Conservation (phyloP, 2,329 filamentous ascomycete genomes). For the Sphaerostilbella broomeana region DNA sequence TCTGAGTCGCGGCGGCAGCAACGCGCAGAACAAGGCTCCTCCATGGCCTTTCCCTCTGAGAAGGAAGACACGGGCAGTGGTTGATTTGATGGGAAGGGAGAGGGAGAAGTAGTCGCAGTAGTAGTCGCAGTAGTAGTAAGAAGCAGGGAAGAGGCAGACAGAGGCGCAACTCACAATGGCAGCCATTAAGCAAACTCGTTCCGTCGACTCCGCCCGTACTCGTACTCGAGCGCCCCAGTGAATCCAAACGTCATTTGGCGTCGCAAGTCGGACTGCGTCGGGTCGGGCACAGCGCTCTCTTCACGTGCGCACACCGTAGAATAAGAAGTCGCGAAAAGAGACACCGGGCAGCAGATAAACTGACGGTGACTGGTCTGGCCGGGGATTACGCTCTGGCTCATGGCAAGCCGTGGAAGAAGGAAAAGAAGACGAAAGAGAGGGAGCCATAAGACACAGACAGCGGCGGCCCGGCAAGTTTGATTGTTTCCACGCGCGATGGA, state of each 20-base stretch:
- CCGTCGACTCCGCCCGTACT: conserved; percentile 18
- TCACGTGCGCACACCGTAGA: too few species aligned
- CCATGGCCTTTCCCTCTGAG: not conserved
- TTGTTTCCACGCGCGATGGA: too few species aligned
- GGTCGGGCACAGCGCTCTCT: too few species aligned
- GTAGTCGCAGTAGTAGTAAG: not conserved
- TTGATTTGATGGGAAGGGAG: not conserved
- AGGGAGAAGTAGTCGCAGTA: not conserved
- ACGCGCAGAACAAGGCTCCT: not conserved
- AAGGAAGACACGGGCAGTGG: not conserved
- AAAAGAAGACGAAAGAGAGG: not conserved
- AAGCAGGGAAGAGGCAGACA: not conserved
- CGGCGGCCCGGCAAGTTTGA: too few species aligned
- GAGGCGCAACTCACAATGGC: conserved; percentile 28
- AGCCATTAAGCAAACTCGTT: conserved; percentile 28
- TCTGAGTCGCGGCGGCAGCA: not conserved
- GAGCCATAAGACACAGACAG: not conserved
- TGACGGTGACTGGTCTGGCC: not conserved
- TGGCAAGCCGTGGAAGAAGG: not conserved
- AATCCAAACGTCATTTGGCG: conserved; percentile 27
- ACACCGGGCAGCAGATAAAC: not conserved
- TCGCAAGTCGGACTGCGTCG: too few species aligned
- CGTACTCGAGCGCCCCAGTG: conserved; percentile 16
- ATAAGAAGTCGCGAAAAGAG: not conserved
- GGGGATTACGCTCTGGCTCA: not conserved